Conservation (phyloP, 768 basidiomycete genomes). For the Macrocybe gigantea region DNA sequence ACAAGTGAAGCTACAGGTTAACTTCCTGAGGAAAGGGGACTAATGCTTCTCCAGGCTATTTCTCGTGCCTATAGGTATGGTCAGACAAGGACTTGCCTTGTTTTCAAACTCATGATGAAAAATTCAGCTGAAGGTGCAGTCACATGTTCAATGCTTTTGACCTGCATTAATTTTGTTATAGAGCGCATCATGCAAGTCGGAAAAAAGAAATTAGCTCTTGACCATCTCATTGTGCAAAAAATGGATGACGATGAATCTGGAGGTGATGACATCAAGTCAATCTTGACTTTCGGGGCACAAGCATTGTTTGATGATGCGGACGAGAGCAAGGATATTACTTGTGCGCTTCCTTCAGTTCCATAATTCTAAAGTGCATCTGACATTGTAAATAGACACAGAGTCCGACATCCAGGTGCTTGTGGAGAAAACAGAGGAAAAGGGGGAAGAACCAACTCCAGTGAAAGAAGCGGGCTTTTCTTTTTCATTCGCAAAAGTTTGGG, state of each 20-base stretch:
- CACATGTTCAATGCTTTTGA: not conserved
- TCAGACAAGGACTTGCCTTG: constrained; percentile 89
- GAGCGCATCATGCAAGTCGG: constrained; percentile 89
- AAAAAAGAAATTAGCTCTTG: constrained; percentile 93
- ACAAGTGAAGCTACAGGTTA: constrained; percentile 51
- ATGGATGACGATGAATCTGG: constrained; percentile 79
- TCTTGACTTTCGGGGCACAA: constrained; percentile 85
- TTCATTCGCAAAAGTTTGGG: constrained; percentile 91
- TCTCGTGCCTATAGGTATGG: constrained; percentile 93
- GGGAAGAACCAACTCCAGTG: constrained; percentile 42
- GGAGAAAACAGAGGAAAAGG: constrained; percentile 76
- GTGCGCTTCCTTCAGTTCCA: constrained; percentile 30
- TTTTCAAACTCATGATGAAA: constrained; percentile 96
- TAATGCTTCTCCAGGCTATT: constrained; percentile 61
- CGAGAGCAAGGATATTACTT: constrained; percentile 60
- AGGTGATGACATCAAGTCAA: constrained; percentile 79
- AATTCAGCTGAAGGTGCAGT: constrained; percentile 79
- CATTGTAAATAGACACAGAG: constrained; percentile 52
- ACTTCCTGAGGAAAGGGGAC: not conserved
- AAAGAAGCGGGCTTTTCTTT: constrained; percentile 60
- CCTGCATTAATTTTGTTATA: constrained; percentile 22
- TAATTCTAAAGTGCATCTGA: not conserved
- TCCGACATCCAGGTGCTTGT: constrained; percentile 83
- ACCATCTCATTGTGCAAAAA: constrained; percentile 94
- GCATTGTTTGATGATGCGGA: constrained; percentile 71